Evolutionary conservation across 2,329 filamentous ascomycete genomes (phyloP).

Genomic region (Pseudogymnoascus pannorum): DNA sequence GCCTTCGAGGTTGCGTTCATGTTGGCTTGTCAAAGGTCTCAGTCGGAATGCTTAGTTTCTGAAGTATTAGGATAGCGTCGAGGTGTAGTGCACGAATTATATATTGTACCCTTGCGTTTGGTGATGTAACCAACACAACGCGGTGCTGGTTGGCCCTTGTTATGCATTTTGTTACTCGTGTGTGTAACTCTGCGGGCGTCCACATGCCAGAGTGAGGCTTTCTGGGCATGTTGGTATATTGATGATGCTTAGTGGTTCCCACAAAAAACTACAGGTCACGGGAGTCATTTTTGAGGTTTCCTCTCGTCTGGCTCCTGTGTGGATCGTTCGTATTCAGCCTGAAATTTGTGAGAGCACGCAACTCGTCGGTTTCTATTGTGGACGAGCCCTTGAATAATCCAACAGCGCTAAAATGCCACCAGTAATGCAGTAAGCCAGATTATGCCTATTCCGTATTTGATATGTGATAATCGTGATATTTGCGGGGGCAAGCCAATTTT

Average conservation of each 20-base stretch:
- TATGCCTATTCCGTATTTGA: not conserved
- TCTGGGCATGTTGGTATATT: not conserved
- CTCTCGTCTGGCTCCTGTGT: not conserved
- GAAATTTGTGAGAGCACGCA: not conserved
- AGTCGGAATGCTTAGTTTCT: not conserved
- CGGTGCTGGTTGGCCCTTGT: not conserved
- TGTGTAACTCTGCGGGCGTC: not conserved
- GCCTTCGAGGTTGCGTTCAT: not conserved
- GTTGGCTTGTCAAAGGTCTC: not conserved
- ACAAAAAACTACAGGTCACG: not conserved
- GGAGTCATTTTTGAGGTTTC: not conserved
- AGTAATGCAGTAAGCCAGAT: not conserved
- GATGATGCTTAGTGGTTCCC: constrained; percentile 1
- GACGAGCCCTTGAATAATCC: not conserved
- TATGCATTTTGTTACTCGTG: not conserved
- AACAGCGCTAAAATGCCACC: not conserved
- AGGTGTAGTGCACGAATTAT: constrained; percentile 1
- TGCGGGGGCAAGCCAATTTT: not conserved
- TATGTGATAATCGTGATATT: not conserved
- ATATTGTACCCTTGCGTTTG: not conserved
- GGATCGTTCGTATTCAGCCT: not conserved
- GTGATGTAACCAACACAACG: not conserved
- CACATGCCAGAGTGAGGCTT: constrained; percentile 1
- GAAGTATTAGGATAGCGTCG: not conserved
- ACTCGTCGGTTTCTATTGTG: not conserved